Evolutionary conservation across 169 alveolate genomes (phyloP).

Genomic region (Plasmodium vinckei): DNA sequence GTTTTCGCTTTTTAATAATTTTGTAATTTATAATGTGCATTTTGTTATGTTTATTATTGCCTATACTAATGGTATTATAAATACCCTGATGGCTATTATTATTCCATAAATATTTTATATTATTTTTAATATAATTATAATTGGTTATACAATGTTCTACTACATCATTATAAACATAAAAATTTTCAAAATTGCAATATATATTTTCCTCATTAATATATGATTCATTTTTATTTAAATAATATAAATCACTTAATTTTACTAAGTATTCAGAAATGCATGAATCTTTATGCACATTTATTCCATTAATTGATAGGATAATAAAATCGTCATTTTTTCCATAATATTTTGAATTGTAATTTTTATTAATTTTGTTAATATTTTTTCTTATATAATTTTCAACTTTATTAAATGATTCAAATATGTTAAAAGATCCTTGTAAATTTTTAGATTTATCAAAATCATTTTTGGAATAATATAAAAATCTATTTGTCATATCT

Average conservation of each 20-base stretch:
- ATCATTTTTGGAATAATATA: constrained; percentile 8
- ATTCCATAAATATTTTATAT: constrained; percentile 55
- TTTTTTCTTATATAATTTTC: constrained; percentile 43
- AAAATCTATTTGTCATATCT: constrained; percentile 15
- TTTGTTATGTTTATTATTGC: background rate
- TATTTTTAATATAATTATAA: constrained; percentile 20
- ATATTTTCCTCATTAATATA: constrained; percentile 58
- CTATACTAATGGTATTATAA: background rate
- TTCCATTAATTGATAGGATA: constrained; percentile 57
- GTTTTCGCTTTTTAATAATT: constrained; percentile 53
- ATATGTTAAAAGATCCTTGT: constrained; percentile 65
- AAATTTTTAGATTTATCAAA: constrained; percentile 30
- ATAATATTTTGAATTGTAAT: constrained; percentile 25
- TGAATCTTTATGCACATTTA: constrained; percentile 71
- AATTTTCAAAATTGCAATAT: constrained; percentile 50
- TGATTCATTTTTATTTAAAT: constrained; percentile 40
- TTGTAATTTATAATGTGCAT: constrained; percentile 37
- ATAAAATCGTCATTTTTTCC: constrained; percentile 45
- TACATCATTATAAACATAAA: constrained; percentile 73
- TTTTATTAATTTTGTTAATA: constrained; percentile 34
- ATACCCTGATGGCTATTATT: background rate
- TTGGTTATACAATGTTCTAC: constrained; percentile 24
- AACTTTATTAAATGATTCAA: constrained; percentile 55
- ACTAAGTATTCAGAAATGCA: constrained; percentile 60
- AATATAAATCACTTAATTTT: constrained; percentile 54